phyloP scores from a whole-genome alignment of 495 filamentous ascomycete genomes.

The Penicillium fimorum region DNA sequence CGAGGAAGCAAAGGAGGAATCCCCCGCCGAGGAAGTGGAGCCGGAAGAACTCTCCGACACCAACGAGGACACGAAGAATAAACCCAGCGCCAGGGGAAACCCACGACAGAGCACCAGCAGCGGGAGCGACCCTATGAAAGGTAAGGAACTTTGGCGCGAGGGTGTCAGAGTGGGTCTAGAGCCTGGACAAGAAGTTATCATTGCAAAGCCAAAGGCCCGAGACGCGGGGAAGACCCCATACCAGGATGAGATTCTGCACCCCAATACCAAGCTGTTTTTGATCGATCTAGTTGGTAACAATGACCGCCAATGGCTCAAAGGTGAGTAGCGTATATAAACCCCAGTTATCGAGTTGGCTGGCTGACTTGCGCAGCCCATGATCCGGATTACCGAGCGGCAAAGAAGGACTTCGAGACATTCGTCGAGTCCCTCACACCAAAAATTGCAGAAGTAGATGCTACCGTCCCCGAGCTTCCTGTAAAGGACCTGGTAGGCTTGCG shows the following conservation, averaged over 20 bases:
- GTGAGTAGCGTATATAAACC: slow-evolving; percentile 40
- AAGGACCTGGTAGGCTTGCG: slow-evolving; percentile 65
- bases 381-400: slow-evolving; percentile 68
- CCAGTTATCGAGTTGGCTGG: slow-evolving; percentile 13
- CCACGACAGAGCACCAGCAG: slow-evolving; percentile 4
- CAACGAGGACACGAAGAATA: slow-evolving; percentile 25
- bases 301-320: slow-evolving; percentile 76
- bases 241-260: slow-evolving; percentile 66
- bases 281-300: slow-evolving; percentile 75
- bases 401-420: slow-evolving; percentile 77
- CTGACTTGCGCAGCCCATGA: slow-evolving; percentile 58
- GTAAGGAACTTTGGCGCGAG: slow-evolving; percentile 56
- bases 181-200: slow-evolving; percentile 63
- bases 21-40: slow-evolving; percentile 21
- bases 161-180: slow-evolving; percentile 57
- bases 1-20: slow-evolving; percentile 22
- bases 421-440: slow-evolving; percentile 66
- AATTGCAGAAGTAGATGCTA: slow-evolving; percentile 68
- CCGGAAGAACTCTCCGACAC: slow-evolving; percentile 20
- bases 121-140: slow-evolving; percentile 27
- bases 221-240: slow-evolving; percentile 66
- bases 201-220: slow-evolving; percentile 67
- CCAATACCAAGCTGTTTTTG: slow-evolving; percentile 79
- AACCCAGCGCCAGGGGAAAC: slow-evolving; percentile 19
- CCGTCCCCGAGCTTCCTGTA: slow-evolving; percentile 76